Evolutionary conservation across 176 grass and related monocot genomes (phyloP).

Genomic region (Bonia amplexicaulis): DNA sequence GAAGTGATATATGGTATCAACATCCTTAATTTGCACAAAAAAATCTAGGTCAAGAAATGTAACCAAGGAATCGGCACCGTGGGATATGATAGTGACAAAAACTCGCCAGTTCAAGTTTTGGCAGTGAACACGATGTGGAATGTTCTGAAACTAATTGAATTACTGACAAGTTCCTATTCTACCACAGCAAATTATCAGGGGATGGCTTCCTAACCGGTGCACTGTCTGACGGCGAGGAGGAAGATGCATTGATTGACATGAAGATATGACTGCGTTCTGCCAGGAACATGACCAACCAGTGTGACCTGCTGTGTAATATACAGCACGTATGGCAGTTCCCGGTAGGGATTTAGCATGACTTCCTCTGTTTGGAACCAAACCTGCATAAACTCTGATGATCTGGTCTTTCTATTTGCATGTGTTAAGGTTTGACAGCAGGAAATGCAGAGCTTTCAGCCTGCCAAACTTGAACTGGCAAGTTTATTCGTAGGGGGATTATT

Average conservation of each 20-base stretch:
- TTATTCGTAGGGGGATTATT: no score
- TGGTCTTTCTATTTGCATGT: background rate
- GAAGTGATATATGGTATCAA: no score
- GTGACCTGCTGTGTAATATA: slow-evolving; percentile 26
- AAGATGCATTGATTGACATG: slow-evolving; percentile 81
- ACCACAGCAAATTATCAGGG: slow-evolving; percentile 53
- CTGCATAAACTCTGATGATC: background rate
- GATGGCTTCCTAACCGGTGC: slow-evolving; percentile 53
- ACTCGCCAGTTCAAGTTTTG: background rate
- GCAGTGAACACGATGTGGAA: background rate
- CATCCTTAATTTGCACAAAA: no score
- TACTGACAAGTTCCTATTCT: background rate
- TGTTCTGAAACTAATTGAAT: background rate
- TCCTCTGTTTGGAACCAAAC: background rate
- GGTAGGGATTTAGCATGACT: background rate
- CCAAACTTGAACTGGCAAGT: background rate
- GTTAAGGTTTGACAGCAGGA: background rate
- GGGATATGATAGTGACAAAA: no score
- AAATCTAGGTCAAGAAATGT: no score
- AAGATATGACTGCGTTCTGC: slow-evolving; percentile 57
- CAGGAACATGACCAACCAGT: slow-evolving; percentile 12
- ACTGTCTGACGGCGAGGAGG: slow-evolving; percentile 47
- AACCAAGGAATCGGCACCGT: no score
- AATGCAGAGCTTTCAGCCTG: background rate
- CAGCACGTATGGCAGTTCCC: background rate